These are phyloP conservation scores for Saturnispora gosingensis DNA, from an alignment of 805 yeast species.

Conservation along the genomic window DNA sequence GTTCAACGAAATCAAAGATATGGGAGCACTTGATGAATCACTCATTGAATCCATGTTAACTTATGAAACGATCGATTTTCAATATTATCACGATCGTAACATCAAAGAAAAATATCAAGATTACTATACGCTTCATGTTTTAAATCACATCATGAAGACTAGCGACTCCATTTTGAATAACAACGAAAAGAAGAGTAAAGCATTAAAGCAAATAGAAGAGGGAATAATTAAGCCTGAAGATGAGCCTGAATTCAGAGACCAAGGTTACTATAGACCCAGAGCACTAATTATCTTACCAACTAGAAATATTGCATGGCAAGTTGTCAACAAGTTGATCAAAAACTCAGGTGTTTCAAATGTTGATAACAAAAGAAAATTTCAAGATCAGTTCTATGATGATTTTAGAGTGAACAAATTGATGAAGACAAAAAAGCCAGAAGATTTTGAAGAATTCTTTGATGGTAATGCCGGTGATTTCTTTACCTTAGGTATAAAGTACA, in stretches of 20 bases:
- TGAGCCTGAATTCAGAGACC: conserved; percentile 71
- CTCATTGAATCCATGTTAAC: conserved; percentile 58
- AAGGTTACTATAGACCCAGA: conserved; percentile 92
- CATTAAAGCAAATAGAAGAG: conserved; percentile 30
- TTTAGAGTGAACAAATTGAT: conserved; percentile 20
- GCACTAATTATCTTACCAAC: conserved; percentile 79
- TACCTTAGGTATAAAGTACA: conserved; percentile 82
- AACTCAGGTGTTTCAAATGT: conserved; percentile 63
- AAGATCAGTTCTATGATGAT: conserved; percentile 53
- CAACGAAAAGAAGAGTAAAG: conserved; percentile 45
- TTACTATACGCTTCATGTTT: conserved; percentile 57
- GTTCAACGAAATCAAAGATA: conserved; percentile 22
- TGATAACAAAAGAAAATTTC: conserved; percentile 73
- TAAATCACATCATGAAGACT: conserved; percentile 81
- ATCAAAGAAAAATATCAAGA: conserved; percentile 37
- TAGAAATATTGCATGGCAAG: conserved; percentile 62
- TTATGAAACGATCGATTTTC: conserved; percentile 63
- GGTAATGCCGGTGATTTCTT: conserved; percentile 92
- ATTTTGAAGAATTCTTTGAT: conserved; percentile 67
- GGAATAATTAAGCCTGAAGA: conserved; percentile 19
- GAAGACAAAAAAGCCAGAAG: conserved; percentile 63
- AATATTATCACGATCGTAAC: conserved; percentile 37
- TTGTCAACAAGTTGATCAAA: conserved; percentile 51
- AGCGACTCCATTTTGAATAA: conserved; percentile 78
- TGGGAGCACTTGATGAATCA: conserved; percentile 36